Percentiles rank a stretch among this genome's conserved stretches.
Conservation (phyloP, 2,329 filamentous ascomycete genomes). For the Fusarium marasasianum region DNA sequence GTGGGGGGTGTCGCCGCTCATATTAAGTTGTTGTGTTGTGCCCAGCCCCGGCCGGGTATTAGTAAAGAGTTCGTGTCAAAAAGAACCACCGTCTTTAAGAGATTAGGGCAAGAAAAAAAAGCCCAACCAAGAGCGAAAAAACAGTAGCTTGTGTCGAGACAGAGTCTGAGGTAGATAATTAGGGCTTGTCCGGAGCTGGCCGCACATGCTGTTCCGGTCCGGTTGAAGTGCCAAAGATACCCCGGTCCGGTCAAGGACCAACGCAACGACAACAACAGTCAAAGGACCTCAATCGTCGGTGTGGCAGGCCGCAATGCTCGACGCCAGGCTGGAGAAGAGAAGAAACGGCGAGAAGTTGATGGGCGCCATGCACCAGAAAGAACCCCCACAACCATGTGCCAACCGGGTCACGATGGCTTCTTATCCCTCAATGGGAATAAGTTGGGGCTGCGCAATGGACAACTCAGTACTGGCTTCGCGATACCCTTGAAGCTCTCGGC, state of each 20-base stretch:
- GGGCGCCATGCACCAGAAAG: constrained; percentile 3
- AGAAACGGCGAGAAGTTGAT: constrained; percentile 17
- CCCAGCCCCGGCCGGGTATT: constrained; percentile 29
- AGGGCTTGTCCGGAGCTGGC: constrained; percentile 6
- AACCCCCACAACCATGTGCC: constrained; percentile 6
- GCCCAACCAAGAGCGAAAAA: neutral
- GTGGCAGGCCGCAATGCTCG: neutral
- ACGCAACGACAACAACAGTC: constrained; percentile 8
- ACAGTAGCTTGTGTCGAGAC: neutral
- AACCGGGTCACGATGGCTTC: neutral
- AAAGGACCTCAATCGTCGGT: constrained; percentile 8
- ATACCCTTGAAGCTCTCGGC: constrained; percentile 32
- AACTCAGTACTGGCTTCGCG: constrained; percentile 41
- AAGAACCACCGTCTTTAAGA: constrained; percentile 20
- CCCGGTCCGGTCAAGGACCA: constrained; percentile 20
- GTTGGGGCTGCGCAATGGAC: constrained; percentile 41
- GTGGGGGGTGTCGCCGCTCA: constrained; percentile 12
- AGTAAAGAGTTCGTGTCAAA: constrained; percentile 32
- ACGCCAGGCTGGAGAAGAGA: neutral
- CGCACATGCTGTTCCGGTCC: constrained; percentile 26
- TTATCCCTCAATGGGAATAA: constrained; percentile 48
- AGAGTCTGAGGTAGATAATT: constrained; percentile 1
- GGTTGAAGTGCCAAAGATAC: constrained; percentile 4
- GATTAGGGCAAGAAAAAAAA: constrained; percentile 4
- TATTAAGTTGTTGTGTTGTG: constrained; percentile 15